A percentile compares a stretch with the other conserved stretches of the same genome.
These are phyloP conservation scores for Lepidopterella palustris DNA, from an alignment of 495 filamentous ascomycete genomes.

Conservation along the genomic window DNA sequence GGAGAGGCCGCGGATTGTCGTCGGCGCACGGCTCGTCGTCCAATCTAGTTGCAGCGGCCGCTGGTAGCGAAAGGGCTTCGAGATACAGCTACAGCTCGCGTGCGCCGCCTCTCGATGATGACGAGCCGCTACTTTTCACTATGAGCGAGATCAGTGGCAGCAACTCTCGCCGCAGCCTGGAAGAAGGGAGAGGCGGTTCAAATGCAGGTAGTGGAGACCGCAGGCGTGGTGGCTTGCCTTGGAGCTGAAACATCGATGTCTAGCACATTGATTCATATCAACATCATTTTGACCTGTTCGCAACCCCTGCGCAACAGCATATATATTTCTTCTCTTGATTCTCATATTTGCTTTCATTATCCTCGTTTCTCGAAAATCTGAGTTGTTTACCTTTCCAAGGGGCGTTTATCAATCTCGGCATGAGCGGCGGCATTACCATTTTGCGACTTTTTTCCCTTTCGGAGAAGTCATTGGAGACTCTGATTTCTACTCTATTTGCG, in stretches of 20 bases:
- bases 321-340: too few species aligned
- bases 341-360: not conserved
- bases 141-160: conserved; percentile 78
- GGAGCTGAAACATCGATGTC: not conserved
- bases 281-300: too few species aligned
- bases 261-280: too few species aligned
- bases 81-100: conserved; percentile 40
- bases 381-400: not conserved
- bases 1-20: conserved; percentile 34
- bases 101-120: conserved; percentile 47
- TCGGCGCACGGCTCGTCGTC: conserved; percentile 36
- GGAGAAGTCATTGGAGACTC: not conserved
- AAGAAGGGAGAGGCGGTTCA: conserved; percentile 47
- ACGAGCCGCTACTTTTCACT: conserved; percentile 77
- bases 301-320: too few species aligned
- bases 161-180: conserved; percentile 62
- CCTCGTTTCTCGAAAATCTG: not conserved
- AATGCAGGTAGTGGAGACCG: conserved; percentile 20
- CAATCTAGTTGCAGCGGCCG: conserved; percentile 41
- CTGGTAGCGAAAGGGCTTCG: conserved; percentile 18
- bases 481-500: not conserved
- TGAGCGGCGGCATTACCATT: not conserved
- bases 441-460: not conserved
- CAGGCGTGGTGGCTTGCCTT: conserved; percentile 7
- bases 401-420: not conserved